Conservation (phyloP, 1,284 basidiomycete genomes). For the Ceratobasidium sp. region DNA sequence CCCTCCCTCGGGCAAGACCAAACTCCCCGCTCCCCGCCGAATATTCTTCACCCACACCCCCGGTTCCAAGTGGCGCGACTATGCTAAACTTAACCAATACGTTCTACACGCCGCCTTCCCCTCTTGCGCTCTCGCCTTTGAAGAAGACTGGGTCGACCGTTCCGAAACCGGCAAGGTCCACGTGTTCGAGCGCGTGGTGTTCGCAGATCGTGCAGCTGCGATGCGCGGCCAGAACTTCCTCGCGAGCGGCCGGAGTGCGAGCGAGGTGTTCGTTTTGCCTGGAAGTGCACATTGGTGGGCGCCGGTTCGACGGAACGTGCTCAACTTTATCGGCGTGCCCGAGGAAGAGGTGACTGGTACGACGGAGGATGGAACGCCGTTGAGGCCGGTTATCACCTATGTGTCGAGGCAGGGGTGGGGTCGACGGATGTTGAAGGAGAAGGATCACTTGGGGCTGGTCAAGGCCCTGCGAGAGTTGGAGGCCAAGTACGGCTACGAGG, state of each 20-base stretch:
- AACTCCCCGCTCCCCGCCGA: conserved; percentile 75
- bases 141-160: conserved; percentile 65
- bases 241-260: conserved; percentile 77
- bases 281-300: conserved; percentile 65
- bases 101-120: conserved; percentile 60
- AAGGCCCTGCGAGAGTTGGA: conserved; percentile 65
- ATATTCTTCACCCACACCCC: conserved; percentile 79
- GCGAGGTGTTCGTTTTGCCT: conserved; percentile 76
- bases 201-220: conserved; percentile 84
- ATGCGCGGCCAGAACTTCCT: conserved; percentile 75
- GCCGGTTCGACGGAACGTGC: conserved; percentile 46
- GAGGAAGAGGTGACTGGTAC: conserved; percentile 53
- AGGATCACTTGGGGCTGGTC: conserved; percentile 58
- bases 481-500: conserved; percentile 80
- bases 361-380: conserved; percentile 56
- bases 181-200: conserved; percentile 83
- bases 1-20: conserved; percentile 68
- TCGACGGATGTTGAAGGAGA: conserved; percentile 63
- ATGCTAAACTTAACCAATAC: conserved; percentile 84
- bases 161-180: conserved; percentile 72
- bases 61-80: conserved; percentile 85
- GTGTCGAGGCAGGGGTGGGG: conserved; percentile 88
- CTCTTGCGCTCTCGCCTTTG: conserved; percentile 63
- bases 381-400: conserved; percentile 79
- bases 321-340: conserved; percentile 44